phyloP scores from a whole-genome alignment of 2,329 filamentous ascomycete species.

The Phaeomoniella chlamydospora region DNA sequence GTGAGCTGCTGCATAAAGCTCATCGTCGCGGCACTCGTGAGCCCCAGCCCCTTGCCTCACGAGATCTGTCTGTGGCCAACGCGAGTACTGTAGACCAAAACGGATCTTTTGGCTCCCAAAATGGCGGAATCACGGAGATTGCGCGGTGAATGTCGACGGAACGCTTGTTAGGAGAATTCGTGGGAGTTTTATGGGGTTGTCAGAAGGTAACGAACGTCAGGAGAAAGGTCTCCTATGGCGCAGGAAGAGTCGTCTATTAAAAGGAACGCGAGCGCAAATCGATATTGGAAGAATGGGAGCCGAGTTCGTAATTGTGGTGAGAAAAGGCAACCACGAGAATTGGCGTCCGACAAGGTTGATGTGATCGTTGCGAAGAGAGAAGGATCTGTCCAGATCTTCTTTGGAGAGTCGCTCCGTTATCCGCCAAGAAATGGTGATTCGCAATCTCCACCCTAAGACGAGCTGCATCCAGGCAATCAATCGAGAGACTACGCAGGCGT shows the following conservation, averaged over 20 bases:
- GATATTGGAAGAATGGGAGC: too few relatives aligned
- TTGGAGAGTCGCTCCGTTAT: neutral
- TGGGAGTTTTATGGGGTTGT: constrained; percentile 4
- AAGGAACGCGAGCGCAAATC: neutral
- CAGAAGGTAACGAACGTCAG: constrained; percentile 22
- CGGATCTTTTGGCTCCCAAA: too few relatives aligned
- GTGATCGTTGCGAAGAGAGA: constrained; percentile 16
- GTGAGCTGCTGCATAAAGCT: constrained; percentile 37
- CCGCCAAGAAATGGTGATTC: neutral
- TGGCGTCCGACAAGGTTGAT: constrained; percentile 8
- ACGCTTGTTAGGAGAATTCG: neutral
- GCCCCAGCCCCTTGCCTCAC: neutral
- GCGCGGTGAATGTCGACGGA: neutral
- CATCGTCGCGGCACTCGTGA: constrained; percentile 22
- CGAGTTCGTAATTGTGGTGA: too few relatives aligned
- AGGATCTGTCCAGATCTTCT: constrained; percentile 1
- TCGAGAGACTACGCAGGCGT: too few relatives aligned
- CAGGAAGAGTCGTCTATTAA: too few relatives aligned
- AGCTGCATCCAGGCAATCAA: too few relatives aligned
- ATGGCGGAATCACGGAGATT: too few relatives aligned
- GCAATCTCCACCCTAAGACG: neutral
- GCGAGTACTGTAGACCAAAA: neutral
- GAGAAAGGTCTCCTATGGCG: constrained; percentile 26
- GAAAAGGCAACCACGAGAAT: constrained; percentile 1
- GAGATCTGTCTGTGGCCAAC: neutral